Evolutionary conservation across 192 early-diverging fungal species (phyloP), one percentile per base, ranked within the genome.

Genomic region (Coemansia sp.): DNA sequence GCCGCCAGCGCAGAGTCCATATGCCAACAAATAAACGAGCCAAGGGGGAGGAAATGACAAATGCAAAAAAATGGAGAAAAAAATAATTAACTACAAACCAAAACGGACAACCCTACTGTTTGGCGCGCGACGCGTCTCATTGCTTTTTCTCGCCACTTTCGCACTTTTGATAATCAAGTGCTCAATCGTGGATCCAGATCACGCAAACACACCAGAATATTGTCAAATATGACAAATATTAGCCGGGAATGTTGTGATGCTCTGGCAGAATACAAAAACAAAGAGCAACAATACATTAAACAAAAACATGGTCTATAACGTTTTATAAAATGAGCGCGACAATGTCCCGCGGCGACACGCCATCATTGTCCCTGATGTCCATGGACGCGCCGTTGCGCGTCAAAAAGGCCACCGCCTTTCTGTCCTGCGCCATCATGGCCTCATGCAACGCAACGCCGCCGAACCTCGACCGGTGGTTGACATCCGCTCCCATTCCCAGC

Each of bases 371-470:
- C 26, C 21, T 46, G 10, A 68, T 64, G 36, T 75, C 71, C 71
- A 75, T 63, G 1, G 40, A 39, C 0, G 65, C 71, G 33, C 71
- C 71, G 29, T 68, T 63, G 18, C 71, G 56, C 0, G 57, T 51
- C 2, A 75, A 50, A 58, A 75, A 75, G 4, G 71, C 56, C 18
- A 68, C 65, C 3, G 71, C 71, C 6, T 27, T 43, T 30, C 71
- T 53, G 10, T 75, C 71, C 57, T 68, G 64, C 0, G 71, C 71
- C 71, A 75, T 75, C 31, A 75, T 50, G 1, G 71, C 71, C 33
- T 75, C 71, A 33, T 75, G 71, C 57, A 75, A 32, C 0, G 63
- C 71, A 8, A 75, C 53, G 53, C 71, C 71, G 48, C 71, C 71
- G 25, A 75, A 75, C 32, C 71, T 32, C 14, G 71, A 75, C 21